Percentiles rank a stretch among this genome's conserved stretches.
Conservation (phyloP, 805 yeast species). For the Ogataea saltuana region DNA sequence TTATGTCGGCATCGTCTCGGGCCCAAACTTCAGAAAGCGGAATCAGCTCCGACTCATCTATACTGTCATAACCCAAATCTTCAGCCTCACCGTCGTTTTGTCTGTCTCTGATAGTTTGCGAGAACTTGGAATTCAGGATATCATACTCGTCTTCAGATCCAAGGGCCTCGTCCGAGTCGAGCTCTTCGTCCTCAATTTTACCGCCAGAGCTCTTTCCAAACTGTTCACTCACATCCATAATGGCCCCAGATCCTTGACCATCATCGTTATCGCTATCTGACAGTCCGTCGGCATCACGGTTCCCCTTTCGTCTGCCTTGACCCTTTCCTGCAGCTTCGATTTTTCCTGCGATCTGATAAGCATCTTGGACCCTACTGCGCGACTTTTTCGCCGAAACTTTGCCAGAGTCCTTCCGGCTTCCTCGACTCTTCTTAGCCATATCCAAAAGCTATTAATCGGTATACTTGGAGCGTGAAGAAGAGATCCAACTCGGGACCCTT, state of each 20-base stretch:
- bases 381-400: constrained; percentile 4
- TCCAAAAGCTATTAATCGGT: too few relatives aligned
- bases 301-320: too few relatives aligned
- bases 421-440: not conserved
- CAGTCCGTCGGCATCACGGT: constrained; percentile 17
- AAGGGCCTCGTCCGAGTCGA: constrained; percentile 78
- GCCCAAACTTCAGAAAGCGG: constrained; percentile 91
- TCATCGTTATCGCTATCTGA: constrained; percentile 13
- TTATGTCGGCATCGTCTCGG: constrained; percentile 58
- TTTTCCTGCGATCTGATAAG: constrained; percentile 33
- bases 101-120: constrained; percentile 67
- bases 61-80: constrained; percentile 67
- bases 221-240: constrained; percentile 38
- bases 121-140: constrained; percentile 61
- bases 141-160: constrained; percentile 78
- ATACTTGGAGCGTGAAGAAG: not conserved
- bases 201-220: constrained; percentile 30
- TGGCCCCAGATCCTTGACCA: constrained; percentile 21
- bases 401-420: not conserved
- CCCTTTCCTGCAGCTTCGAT: constrained; percentile 17
- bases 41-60: constrained; percentile 74
- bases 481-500: too few relatives aligned
- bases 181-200: constrained; percentile 40
- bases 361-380: constrained; percentile 24
- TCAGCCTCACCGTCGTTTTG: constrained; percentile 46